These are phyloP conservation scores for Colletotrichum gloeosporioides DNA, from an alignment of 2,329 filamentous ascomycete species.

Conservation along the genomic window DNA sequence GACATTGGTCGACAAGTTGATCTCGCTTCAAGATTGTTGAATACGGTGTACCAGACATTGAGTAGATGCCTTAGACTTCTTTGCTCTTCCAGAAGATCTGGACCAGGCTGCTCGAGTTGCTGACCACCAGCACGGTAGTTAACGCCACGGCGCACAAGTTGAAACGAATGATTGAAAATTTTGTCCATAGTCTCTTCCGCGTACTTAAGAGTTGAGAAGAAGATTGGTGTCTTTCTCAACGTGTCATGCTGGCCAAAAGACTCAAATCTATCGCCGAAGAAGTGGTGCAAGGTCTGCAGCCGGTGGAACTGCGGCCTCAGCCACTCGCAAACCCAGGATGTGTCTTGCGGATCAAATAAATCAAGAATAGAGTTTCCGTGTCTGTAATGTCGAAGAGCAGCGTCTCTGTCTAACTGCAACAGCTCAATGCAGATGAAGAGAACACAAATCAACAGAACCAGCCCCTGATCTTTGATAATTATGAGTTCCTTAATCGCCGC, in stretches of 20 bases:
- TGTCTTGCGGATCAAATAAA: background rate
- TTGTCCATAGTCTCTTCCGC: constrained; percentile 35
- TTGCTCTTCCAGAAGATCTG: constrained; percentile 19
- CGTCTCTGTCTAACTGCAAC: constrained; percentile 50
- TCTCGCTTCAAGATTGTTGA: constrained; percentile 19
- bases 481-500: constrained; percentile 28
- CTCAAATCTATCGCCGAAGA: background rate
- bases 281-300: background rate
- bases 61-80: background rate
- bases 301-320: constrained; percentile 2
- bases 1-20: background rate
- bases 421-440: constrained; percentile 60
- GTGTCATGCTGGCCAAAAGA: constrained; percentile 16
- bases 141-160: constrained; percentile 33
- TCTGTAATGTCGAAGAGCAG: constrained; percentile 38
- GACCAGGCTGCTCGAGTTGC: background rate
- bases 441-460: constrained; percentile 50
- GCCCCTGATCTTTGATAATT: constrained; percentile 25
- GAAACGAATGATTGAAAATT: constrained; percentile 29
- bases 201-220: constrained; percentile 22
- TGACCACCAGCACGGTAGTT: constrained; percentile 27
- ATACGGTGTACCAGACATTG: constrained; percentile 22
- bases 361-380: constrained; percentile 9
- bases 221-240: background rate
- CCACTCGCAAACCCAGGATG: background rate